Evolutionary conservation across 257 asterid species (phyloP).

Genomic region (Solanum arcanum): DNA sequence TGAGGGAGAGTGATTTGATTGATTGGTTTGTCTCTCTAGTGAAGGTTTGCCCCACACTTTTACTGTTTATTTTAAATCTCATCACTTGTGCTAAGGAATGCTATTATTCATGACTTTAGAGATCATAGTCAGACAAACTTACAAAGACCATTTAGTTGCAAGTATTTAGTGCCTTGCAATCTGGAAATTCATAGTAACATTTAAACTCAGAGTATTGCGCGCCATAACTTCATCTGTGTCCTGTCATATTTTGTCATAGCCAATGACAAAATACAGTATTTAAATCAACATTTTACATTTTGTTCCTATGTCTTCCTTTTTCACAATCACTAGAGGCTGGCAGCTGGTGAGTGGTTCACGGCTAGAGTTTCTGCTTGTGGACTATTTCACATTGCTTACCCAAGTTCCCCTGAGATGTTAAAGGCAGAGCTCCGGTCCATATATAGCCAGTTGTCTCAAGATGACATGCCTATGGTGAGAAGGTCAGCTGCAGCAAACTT

Average conservation of each 20-base stretch:
- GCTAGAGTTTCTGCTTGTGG: background rate
- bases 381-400: slow-evolving; percentile 3
- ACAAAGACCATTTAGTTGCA: background rate
- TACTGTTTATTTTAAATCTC: background rate
- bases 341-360: background rate
- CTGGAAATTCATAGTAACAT: background rate
- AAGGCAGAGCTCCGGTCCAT: slow-evolving; percentile 72
- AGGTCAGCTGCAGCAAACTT: slow-evolving; percentile 76
- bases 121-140: background rate
- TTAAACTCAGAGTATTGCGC: background rate
- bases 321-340: background rate
- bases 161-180: background rate
- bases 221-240: background rate
- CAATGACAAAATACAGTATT: background rate
- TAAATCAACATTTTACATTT: background rate
- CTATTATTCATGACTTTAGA: background rate
- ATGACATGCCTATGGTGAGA: slow-evolving; percentile 95
- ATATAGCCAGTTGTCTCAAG: slow-evolving; percentile 77
- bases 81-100: background rate
- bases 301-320: background rate
- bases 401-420: slow-evolving; percentile 61
- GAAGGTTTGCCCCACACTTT: slow-evolving; percentile 37
- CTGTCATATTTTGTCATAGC: background rate
- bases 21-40: slow-evolving; percentile 76
- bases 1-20: slow-evolving; percentile 82